A percentile compares a stretch with the other conserved stretches of the same genome.
Evolutionary conservation across 176 grass and related monocot genomes (phyloP).

Genomic region (Carex parvula): DNA sequence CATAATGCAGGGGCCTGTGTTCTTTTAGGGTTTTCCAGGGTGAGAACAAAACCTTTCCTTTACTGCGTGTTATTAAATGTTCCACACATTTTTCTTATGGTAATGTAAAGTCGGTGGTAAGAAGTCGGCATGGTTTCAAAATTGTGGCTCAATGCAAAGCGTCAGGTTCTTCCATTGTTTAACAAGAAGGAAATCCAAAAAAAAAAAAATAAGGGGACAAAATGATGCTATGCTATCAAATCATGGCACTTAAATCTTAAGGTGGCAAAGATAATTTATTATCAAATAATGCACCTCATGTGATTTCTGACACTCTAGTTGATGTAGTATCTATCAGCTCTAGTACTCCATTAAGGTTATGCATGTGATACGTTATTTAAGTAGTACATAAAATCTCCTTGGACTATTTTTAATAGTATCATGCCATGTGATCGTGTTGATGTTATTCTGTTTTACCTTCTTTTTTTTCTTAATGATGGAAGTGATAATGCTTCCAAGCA

Average conservation of each 20-base stretch:
- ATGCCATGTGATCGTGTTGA: constrained; percentile 23
- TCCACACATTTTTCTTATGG: neutral
- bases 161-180: constrained; percentile 8
- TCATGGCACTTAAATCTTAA: constrained; percentile 28
- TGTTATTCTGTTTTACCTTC: neutral
- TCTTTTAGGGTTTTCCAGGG: neutral
- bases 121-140: neutral
- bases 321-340: constrained; percentile 16
- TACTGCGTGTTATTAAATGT: neutral
- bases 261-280: constrained; percentile 16
- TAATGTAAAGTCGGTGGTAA: constrained; percentile 3
- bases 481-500: neutral
- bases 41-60: neutral
- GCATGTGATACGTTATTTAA: constrained; percentile 32
- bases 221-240: constrained; percentile 21
- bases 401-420: constrained; percentile 19
- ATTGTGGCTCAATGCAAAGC: constrained; percentile 10
- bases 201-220: neutral
- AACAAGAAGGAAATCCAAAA: neutral
- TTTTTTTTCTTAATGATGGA: neutral
- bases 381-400: constrained; percentile 23
- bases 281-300: constrained; percentile 25
- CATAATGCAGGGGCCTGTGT: neutral
- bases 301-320: constrained; percentile 28
- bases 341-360: constrained; percentile 11